Percentiles rank a stretch among this genome's conserved stretches.
Conservation (phyloP, 2,329 filamentous ascomycete species). For the Ciborinia camelliae region DNA sequence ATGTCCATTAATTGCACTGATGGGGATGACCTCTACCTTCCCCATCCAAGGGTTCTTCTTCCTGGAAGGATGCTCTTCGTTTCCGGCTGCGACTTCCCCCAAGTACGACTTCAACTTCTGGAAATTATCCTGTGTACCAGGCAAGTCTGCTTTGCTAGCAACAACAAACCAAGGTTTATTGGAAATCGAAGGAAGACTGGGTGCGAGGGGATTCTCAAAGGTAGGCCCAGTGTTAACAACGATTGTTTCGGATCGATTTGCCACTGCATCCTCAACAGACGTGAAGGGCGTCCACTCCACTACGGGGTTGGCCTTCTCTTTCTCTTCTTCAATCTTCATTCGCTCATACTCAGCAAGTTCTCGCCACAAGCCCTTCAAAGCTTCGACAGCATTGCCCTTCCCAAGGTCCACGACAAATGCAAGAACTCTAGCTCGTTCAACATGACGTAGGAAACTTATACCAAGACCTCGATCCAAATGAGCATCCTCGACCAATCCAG, state of each 20-base stretch:
- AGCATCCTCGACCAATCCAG: constrained; percentile 86
- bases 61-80: constrained; percentile 69
- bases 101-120: constrained; percentile 67
- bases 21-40: constrained; percentile 70
- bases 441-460: constrained; percentile 86
- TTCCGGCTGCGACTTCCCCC: constrained; percentile 58
- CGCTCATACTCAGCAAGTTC: constrained; percentile 83
- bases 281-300: constrained; percentile 53
- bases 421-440: constrained; percentile 88
- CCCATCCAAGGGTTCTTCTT: constrained; percentile 55
- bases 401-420: constrained; percentile 90
- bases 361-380: constrained; percentile 79
- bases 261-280: constrained; percentile 42
- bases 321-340: constrained; percentile 66
- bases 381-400: constrained; percentile 72
- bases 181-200: constrained; percentile 54
- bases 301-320: constrained; percentile 62
- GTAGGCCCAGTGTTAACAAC: constrained; percentile 28
- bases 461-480: constrained; percentile 90
- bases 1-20: constrained; percentile 85
- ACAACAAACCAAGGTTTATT: constrained; percentile 96
- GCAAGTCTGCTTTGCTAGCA: constrained; percentile 86
- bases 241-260: constrained; percentile 35
- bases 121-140: constrained; percentile 77
- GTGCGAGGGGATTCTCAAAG: constrained; percentile 30